These are phyloP conservation scores for Alternaria sp. DNA, from an alignment of 2,329 filamentous ascomycete species.

Conservation along the genomic window DNA sequence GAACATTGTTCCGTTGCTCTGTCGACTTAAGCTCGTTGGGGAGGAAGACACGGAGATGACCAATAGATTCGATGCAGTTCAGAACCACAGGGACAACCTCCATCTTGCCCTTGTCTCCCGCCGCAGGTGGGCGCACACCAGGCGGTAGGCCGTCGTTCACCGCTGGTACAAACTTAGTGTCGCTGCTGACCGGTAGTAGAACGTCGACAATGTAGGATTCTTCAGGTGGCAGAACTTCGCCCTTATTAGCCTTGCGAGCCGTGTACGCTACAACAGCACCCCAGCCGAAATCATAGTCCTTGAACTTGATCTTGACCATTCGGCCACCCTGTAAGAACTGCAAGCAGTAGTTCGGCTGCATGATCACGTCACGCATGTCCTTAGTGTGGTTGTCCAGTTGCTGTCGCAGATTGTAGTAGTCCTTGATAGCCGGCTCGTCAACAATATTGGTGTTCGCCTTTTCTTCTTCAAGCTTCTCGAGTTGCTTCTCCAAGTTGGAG, in stretches of 20 bases:
- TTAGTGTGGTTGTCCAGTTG: conserved; percentile 83
- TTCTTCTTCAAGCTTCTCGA: conserved; percentile 78
- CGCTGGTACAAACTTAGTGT: conserved; percentile 60
- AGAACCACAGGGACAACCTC: conserved; percentile 87
- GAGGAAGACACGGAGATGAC: conserved; percentile 82
- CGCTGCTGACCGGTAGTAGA: conserved; percentile 68
- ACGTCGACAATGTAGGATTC: conserved; percentile 85
- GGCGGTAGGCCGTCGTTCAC: conserved; percentile 71
- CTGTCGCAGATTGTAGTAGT: conserved; percentile 90
- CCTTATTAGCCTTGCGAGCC: conserved; percentile 69
- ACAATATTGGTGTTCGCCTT: conserved; percentile 76
- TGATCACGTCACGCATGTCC: conserved; percentile 91
- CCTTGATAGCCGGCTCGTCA: conserved; percentile 87
- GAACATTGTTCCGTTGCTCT: conserved; percentile 72
- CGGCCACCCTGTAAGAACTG: conserved; percentile 88
- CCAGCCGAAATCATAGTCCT: conserved; percentile 88
- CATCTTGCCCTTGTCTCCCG: conserved; percentile 72
- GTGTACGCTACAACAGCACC: conserved; percentile 82
- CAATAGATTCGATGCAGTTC: conserved; percentile 82
- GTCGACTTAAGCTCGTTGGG: conserved; percentile 75
- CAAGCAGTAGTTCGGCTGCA: conserved; percentile 84
- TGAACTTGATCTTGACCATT: conserved; percentile 82
- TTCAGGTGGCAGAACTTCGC: conserved; percentile 72
- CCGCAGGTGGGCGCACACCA: conserved; percentile 65
- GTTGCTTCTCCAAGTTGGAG: conserved; percentile 78